Percentiles rank a stretch among this genome's conserved stretches.
These are phyloP conservation scores for Aspergillus sp. DNA, from an alignment of 2,329 filamentous ascomycete genomes.

Conservation along the genomic window DNA sequence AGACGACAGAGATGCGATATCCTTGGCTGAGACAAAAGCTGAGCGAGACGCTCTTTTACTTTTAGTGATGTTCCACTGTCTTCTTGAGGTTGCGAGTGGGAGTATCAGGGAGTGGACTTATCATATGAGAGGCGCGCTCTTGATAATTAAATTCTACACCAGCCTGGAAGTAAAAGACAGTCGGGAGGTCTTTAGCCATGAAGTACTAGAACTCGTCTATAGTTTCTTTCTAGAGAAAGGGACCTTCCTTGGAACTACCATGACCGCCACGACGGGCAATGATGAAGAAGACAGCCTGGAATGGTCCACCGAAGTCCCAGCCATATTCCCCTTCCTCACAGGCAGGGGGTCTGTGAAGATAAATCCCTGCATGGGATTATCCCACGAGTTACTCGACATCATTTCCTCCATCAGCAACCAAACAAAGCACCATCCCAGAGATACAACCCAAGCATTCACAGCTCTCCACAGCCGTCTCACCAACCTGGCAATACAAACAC, in stretches of 20 bases:
- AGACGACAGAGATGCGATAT: not conserved
- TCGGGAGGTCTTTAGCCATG: not conserved
- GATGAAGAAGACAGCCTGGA: not conserved
- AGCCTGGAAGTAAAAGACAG: not conserved
- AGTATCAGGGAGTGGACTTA: constrained; percentile 4
- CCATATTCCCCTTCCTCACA: not conserved
- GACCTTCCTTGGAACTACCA: not conserved
- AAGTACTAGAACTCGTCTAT: not conserved
- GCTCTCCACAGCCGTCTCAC: not conserved
- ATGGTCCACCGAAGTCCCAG: not conserved
- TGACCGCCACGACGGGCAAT: not conserved
- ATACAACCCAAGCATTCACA: not conserved
- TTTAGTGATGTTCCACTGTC: constrained; percentile 2
- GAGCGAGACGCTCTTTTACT: constrained; percentile 1
- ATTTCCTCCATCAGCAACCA: not conserved
- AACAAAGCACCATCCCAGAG: not conserved
- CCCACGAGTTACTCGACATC: not conserved
- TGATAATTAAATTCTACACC: not conserved
- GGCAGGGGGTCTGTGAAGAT: not conserved
- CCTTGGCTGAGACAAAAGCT: not conserved
- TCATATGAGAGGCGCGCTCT: constrained; percentile 1
- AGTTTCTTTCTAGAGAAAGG: not conserved
- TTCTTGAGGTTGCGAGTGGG: constrained; percentile 1
- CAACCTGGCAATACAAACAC: not conserved
- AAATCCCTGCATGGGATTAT: constrained; percentile 4